Base-by-base conservation (phyloP, 2,329 filamentous ascomycete genomes). In the Diaporthe australafricana region DNA sequence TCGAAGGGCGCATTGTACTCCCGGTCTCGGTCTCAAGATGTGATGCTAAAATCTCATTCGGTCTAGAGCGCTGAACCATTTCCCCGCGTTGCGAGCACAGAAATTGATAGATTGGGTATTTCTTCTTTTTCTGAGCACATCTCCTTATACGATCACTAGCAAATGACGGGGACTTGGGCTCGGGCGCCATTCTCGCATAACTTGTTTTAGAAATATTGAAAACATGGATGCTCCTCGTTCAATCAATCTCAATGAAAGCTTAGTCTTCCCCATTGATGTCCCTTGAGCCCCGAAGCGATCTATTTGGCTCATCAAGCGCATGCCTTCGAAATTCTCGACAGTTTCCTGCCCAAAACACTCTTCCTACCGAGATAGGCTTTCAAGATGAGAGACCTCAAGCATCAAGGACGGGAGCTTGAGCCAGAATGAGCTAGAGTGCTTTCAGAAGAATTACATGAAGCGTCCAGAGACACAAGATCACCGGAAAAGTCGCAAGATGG, bases 1-100 rank as follows among this genome's bases (percentile, higher is more conserved):
- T 45, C 45, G 30, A 65, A 65, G 60, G 45, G 60, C 60, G 60
- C 45, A 30, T 48, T 22, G 20, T 65, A 45, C 35, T 65, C 38
- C 42, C 60, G 30, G 45, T 50, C n/a, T 65, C 60, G 45, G 60
- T 65, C 60, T 25, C 14, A 20, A 45, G 5, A 4, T 45, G 11
- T 2, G 14, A 17, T 25, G 27, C 60, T 50, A 65, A 50, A 27
- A 25, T 65, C 60, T 65, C n/a, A 50, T 45, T 8, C 60, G 22
- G 30, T 27, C 38, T 16, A n/a, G n/a, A 25, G n/a, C 14, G 16
- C 60, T 42, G 30, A 38, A 25, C n/a, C 32, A 25, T 25, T 25
- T 27, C 30, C 60, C 45, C 12, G 27, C 9, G 16, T 45, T 16
- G 56, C 32, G 14, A 30, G 5, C 11, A 30, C 20, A 32, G 14